Conservation (phyloP, 2,329 filamentous ascomycete species). For the Exophiala oligosperma region DNA sequence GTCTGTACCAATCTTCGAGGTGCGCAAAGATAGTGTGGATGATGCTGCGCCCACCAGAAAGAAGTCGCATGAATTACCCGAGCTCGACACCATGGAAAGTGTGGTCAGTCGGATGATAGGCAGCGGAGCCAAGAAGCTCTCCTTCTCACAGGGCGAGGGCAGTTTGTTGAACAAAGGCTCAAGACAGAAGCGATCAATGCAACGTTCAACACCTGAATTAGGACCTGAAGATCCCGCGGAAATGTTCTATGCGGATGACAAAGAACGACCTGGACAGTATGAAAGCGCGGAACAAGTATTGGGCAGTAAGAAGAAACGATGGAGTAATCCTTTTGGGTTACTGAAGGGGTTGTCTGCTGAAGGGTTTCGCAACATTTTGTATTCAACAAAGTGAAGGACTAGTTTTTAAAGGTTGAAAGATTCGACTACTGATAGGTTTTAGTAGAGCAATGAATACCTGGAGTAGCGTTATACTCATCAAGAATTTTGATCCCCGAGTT, state of each 20-base stretch:
- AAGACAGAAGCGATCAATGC: constrained; percentile 5
- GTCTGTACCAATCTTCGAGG: constrained; percentile 22
- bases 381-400: constrained; percentile 25
- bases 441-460: not conserved
- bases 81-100: constrained; percentile 29
- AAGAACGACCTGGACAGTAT: constrained; percentile 14
- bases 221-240: constrained; percentile 26
- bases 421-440: not conserved
- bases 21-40: constrained; percentile 26
- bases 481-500: too few species aligned
- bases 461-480: not conserved
- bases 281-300: constrained; percentile 16
- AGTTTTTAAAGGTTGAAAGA: not conserved
- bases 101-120: constrained; percentile 30
- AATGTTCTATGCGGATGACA: constrained; percentile 20
- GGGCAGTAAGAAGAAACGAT: constrained; percentile 26
- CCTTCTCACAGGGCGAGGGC: constrained; percentile 7
- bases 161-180: constrained; percentile 2
- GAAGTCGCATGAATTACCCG: constrained; percentile 23
- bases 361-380: constrained; percentile 29
- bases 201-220: constrained; percentile 5
- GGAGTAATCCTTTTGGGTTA: constrained; percentile 31
- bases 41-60: constrained; percentile 9
- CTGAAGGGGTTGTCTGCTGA: constrained; percentile 29
- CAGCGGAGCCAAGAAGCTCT: constrained; percentile 12